Evolutionary conservation across 352 stramenopile genomes (phyloP).

Genomic region (Phytophthora nicotianae): DNA sequence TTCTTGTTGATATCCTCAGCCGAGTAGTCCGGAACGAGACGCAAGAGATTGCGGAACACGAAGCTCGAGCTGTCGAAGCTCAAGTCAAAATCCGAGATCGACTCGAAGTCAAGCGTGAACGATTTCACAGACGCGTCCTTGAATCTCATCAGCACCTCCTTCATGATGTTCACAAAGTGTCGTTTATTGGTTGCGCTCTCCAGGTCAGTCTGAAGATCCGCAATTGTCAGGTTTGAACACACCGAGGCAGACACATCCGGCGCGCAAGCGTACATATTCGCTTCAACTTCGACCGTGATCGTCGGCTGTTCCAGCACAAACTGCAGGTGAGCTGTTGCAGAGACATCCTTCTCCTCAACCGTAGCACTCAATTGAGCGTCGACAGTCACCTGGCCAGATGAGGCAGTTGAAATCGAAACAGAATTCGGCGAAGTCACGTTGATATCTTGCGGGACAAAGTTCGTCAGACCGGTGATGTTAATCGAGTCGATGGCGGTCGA

Average conservation of each 20-base stretch:
- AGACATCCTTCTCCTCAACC: constrained; percentile 40
- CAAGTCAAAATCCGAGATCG: constrained; percentile 46
- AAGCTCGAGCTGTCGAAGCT: constrained; percentile 42
- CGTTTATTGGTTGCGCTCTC: constrained; percentile 15
- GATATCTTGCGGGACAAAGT: constrained; percentile 36
- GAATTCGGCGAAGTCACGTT: constrained; percentile 41
- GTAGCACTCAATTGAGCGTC: constrained; percentile 36
- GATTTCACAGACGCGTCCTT: constrained; percentile 34
- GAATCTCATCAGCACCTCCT: constrained; percentile 39
- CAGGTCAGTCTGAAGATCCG: constrained; percentile 32
- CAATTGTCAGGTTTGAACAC: constrained; percentile 52
- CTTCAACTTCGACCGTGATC: constrained; percentile 24
- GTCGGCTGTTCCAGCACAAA: constrained; percentile 35
- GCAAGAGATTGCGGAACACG: constrained; percentile 35
- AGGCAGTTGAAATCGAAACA: constrained; percentile 41
- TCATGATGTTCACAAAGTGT: constrained; percentile 37
- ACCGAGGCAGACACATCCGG: constrained; percentile 15
- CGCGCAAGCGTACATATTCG: constrained; percentile 43
- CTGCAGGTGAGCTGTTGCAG: constrained; percentile 5
- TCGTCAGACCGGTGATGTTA: constrained; percentile 47
- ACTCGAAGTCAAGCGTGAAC: constrained; percentile 43
- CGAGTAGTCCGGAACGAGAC: constrained; percentile 50
- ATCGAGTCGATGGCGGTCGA: constrained; percentile 50
- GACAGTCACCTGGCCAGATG: constrained; percentile 34
- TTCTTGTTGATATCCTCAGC: constrained; percentile 60